Conservation (phyloP, 441 rosid species). For the Gossypium armourianum region DNA sequence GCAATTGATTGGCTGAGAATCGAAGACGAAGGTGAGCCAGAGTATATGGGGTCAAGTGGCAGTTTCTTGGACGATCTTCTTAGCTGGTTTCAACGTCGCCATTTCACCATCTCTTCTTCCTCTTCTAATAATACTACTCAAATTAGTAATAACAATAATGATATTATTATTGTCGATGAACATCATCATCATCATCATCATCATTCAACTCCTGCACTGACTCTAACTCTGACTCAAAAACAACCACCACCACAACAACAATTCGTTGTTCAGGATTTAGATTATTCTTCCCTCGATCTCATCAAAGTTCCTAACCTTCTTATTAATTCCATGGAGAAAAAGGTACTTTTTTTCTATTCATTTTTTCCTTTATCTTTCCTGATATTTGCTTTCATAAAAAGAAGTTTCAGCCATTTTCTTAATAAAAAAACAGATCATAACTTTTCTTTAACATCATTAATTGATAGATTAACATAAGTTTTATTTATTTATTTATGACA, state of each 20-base stretch:
- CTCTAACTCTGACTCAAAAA: background rate
- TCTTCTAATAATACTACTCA: background rate
- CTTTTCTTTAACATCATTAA: background rate
- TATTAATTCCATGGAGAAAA: constrained; percentile 49
- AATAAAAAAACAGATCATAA: background rate
- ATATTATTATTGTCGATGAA: background rate
- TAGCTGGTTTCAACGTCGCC: constrained; percentile 76
- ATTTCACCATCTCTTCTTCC: constrained; percentile 19
- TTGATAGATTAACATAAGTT: background rate
- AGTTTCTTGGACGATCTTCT: constrained; percentile 75
- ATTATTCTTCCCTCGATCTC: constrained; percentile 33
- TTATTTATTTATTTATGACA: background rate
- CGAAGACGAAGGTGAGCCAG: background rate
- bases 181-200: background rate
- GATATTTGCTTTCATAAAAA: background rate
- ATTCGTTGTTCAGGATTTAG: constrained; percentile 31
- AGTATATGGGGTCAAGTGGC: constrained; percentile 55
- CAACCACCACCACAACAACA: background rate
- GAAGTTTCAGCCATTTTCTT: background rate
- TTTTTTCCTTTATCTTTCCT: background rate
- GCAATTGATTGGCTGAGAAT: constrained; percentile 29
- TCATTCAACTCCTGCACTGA: background rate
- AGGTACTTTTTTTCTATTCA: constrained; percentile 31
- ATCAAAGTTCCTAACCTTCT: constrained; percentile 51
- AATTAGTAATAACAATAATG: background rate